Percentiles rank a stretch among this genome's conserved stretches.
These are phyloP conservation scores for Chaetomium strumarium DNA, from an alignment of 2,329 filamentous ascomycete genomes.

Conservation along the genomic window DNA sequence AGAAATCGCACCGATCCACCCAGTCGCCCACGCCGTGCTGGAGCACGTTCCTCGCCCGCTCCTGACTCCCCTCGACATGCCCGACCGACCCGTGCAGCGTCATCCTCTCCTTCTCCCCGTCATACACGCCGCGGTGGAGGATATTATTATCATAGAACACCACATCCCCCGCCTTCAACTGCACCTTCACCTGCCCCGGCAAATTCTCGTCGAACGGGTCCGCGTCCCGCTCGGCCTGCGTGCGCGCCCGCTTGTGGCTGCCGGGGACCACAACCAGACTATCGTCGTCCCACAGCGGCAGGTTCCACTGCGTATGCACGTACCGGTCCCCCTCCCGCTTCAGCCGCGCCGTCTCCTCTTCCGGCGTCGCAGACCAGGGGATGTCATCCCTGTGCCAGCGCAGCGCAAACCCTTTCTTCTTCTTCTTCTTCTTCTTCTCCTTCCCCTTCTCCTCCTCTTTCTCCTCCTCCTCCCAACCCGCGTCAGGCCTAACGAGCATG, in stretches of 20 bases:
- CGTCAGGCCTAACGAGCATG: conserved; percentile 67
- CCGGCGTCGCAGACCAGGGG: conserved; percentile 54
- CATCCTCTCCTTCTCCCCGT: conserved; percentile 52
- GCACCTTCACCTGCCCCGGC: conserved; percentile 59
- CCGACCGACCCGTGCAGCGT: conserved; percentile 70
- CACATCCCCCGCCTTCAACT: conserved; percentile 66
- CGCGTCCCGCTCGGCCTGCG: conserved; percentile 60
- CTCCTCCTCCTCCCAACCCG: conserved; percentile 29
- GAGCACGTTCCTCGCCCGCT: conserved; percentile 64
- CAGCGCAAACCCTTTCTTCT: conserved; percentile 64
- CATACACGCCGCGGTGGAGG: conserved; percentile 65
- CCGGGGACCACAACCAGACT: conserved; percentile 73
- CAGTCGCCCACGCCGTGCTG: conserved; percentile 68
- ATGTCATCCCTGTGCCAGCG: conserved; percentile 87
- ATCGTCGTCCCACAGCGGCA: conserved; percentile 70
- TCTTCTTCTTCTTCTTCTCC: no score
- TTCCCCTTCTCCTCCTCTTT: no score
- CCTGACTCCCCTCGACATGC: conserved; percentile 46
- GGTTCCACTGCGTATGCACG: conserved; percentile 77
- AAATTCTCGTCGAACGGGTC: conserved; percentile 57
- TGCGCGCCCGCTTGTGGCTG: conserved; percentile 66
- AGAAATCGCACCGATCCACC: conserved; percentile 56
- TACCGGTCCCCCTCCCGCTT: neutral
- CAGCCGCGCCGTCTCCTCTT: conserved; percentile 62
- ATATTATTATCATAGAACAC: conserved; percentile 93